Evolutionary conservation across 257 asterid species (phyloP).

Genomic region (Solanum commersonii): DNA sequence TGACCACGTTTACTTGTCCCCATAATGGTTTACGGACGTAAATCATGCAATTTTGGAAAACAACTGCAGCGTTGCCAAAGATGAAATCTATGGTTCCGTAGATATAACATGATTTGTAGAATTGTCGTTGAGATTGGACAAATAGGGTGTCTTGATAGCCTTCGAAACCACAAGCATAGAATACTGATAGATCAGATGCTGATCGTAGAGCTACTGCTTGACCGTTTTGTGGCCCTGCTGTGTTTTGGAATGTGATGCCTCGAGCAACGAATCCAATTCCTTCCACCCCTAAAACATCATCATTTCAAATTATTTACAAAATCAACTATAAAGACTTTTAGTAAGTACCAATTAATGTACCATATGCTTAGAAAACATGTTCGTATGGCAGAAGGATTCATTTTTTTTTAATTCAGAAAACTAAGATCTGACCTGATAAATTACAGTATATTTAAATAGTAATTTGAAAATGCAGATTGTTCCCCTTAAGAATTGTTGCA

Average conservation of each 20-base stretch:
- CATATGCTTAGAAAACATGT: slow-evolving; percentile 1
- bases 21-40: slow-evolving; percentile 54
- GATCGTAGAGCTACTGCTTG: slow-evolving; percentile 89
- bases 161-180: slow-evolving; percentile 65
- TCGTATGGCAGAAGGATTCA: neutral
- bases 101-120: slow-evolving; percentile 55
- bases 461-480: neutral
- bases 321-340: neutral
- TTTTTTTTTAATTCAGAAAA: neutral
- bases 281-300: slow-evolving; percentile 38
- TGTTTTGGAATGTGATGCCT: slow-evolving; percentile 73
- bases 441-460: neutral
- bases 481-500: slow-evolving; percentile 8
- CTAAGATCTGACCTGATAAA: neutral
- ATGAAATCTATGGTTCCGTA: slow-evolving; percentile 79
- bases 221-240: slow-evolving; percentile 59
- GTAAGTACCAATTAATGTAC: neutral
- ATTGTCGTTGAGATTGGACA: slow-evolving; percentile 72
- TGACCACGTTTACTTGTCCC: slow-evolving; percentile 64
- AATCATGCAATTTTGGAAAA: slow-evolving; percentile 63
- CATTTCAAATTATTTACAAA: neutral
- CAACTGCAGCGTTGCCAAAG: slow-evolving; percentile 83
- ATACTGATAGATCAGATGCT: slow-evolving; percentile 78
- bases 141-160: slow-evolving; percentile 91
- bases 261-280: slow-evolving; percentile 78